phyloP scores from a whole-genome alignment of 495 filamentous ascomycete genomes.

The Tuber indicum region DNA sequence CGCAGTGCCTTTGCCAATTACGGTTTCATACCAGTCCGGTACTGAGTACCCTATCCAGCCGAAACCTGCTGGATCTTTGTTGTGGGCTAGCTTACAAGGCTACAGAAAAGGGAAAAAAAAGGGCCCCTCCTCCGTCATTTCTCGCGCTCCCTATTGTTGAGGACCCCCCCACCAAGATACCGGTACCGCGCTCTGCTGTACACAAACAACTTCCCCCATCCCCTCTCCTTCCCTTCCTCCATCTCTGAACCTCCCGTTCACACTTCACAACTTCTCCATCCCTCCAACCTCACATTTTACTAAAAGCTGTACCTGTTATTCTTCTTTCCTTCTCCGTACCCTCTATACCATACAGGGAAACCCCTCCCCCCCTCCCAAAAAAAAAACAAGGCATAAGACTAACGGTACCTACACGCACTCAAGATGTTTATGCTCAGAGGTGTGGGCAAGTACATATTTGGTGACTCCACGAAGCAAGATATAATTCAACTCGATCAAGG shows the following conservation, averaged over 20 bases:
- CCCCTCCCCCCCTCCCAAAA: neutral
- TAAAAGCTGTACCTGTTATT: neutral
- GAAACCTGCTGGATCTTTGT: neutral
- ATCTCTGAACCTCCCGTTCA: neutral
- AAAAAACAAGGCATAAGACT: slow-evolving; percentile 12
- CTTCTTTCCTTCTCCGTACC: too few species aligned
- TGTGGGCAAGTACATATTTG: slow-evolving; percentile 87
- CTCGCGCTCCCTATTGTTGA: slow-evolving; percentile 23
- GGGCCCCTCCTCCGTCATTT: slow-evolving; percentile 32
- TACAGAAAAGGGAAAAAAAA: neutral
- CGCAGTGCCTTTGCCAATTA: slow-evolving; percentile 10
- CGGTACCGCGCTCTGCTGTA: neutral
- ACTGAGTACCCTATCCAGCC: neutral
- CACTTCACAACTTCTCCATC: slow-evolving; percentile 1
- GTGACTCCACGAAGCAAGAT: slow-evolving; percentile 81
- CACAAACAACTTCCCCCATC: neutral
- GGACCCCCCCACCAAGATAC: slow-evolving; percentile 25
- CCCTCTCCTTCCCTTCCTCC: neutral
- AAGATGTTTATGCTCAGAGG: slow-evolving; percentile 70
- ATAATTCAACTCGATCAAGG: slow-evolving; percentile 92
- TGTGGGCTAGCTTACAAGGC: neutral
- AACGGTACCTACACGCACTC: neutral
- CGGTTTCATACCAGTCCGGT: neutral
- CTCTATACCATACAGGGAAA: neutral
- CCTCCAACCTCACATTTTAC: neutral